Evolutionary conservation across 2,329 filamentous ascomycete genomes (phyloP), one percentile per base, ranked within the genome.

Genomic region (Cordyceps militaris): DNA sequence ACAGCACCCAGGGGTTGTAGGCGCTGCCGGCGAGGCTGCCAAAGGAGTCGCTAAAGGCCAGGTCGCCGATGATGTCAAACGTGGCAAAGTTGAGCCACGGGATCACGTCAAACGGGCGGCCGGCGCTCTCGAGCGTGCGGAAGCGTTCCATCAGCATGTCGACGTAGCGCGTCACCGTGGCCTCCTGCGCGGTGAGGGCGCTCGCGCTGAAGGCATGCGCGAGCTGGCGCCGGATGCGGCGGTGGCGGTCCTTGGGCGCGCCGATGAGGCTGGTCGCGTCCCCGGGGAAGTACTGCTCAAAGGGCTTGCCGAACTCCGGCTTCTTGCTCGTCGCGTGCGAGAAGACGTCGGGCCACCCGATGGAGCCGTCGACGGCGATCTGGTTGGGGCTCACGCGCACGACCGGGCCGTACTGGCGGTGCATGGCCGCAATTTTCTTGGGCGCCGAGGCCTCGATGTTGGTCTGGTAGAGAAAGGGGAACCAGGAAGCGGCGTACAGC

Each of bases 21-120:
- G 61, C 61, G 38, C 61, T 62, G 43, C 62, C 65, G n/a, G 67
- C 61, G 9, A 76, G 62, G 57, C 69, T 69, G 16, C 65, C 63
- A 59, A 76, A 77, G 0, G 72, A 69, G 47, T 77, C 70, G 13
- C 73, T 74, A 60, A 78, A 79, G 0, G 73, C 69, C 30, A 79
- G 66, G 43, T 69, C 63, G 7, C 67, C 66, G n/a, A 75, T 71
- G 21, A 77, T 71, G 62, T 76, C 74, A 59, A 77, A 72, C 0
- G 73, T 70, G 2, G 67, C 63, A 59, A 71, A 73, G 47, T 73
- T 71, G 55, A 67, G 64, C 71, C 71, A 74, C 32, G 69, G 61
- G 11, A 64, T 64, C 58, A 73, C 65, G 36, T 43, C 40, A 24
- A 43, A 43, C 67, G 62, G 47, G 66, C 46, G 1, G 50, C 11